Evolutionary conservation across 1,139 yeast species (phyloP), one percentile per base, ranked within the genome.

Genomic region (Meyerozyma guilliermondii): DNA sequence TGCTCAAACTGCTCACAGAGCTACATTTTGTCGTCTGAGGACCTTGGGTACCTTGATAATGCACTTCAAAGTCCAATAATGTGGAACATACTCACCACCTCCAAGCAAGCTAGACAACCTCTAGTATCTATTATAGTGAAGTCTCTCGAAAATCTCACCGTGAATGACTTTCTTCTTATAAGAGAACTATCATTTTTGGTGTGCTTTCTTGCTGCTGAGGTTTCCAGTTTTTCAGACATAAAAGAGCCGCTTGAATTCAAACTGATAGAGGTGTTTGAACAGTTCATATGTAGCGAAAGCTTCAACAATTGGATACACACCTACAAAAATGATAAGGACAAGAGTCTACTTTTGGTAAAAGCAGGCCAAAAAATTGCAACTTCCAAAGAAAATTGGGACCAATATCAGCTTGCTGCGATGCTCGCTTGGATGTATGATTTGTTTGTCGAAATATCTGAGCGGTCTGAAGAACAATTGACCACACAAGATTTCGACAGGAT

Each of bases 381-480:
- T 0, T 72, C 78, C 34, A 71, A 63, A 42, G 75, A 70, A 8
- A 64, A 63, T 24, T 82, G 87, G 86, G 68, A 72, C 43, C 74
- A 74, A 39, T 68, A 67, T 41, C 69, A 80, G 46, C 51, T 80
- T 9, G 70, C 77, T 0, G 74, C 73, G 2, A 63, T 83, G 11
- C 60, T 82, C 42, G 65, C 79, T 0, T 83, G 89, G 88, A 56
- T 67, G 14, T 64, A 65, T 46, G 74, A 71, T 22, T 52, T 74
- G 34, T 74, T 70, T 45, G 36, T 44, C 7, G 35, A 34, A 3
- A 22, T 56, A 39, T 31, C 55, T 4, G 11, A 27, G 2, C 35
- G 48, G 41, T 42, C 60, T 10, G 36, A 40, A 28, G 27, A 20
- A 10, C 38, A 54, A 5, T 44, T 57, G 11, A 40, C 41, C 1